Evolutionary conservation across 768 basidiomycete species (phyloP).

Genomic region (Boletus subparvulus): DNA sequence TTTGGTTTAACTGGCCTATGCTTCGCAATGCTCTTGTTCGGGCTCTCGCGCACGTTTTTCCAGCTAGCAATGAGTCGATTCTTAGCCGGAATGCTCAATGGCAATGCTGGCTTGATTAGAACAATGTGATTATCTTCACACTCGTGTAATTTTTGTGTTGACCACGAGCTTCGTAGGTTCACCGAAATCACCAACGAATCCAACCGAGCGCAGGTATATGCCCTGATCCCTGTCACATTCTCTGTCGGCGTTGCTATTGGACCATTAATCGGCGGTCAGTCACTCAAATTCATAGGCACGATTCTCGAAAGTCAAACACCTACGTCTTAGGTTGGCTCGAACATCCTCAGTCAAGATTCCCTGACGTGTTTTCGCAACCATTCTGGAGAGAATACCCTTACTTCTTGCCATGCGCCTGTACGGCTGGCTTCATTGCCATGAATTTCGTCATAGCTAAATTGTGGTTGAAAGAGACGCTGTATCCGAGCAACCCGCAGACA

Average conservation of each 20-base stretch:
- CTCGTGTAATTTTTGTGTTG: not conserved
- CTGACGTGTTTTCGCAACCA: conserved; percentile 40
- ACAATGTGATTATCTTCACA: not conserved
- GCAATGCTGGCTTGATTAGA: not conserved
- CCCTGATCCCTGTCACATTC: not conserved
- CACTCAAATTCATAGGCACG: not conserved
- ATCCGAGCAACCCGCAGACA: not conserved
- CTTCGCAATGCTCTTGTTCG: not conserved
- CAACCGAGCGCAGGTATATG: not conserved
- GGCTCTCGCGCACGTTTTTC: not conserved
- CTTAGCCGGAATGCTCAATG: not conserved
- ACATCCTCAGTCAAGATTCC: conserved; percentile 47
- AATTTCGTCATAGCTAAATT: conserved; percentile 8
- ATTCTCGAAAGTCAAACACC: not conserved
- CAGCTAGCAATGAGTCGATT: not conserved
- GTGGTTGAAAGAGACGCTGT: conserved; percentile 16
- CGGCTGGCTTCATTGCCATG: conserved; percentile 5
- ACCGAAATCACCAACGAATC: not conserved
- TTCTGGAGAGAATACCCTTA: conserved; percentile 51
- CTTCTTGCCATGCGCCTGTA: conserved; percentile 40
- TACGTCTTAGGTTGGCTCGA: not conserved
- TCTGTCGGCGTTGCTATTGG: not conserved
- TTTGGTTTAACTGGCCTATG: not conserved
- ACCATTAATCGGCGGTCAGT: not conserved
- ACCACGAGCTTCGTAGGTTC: not conserved